phyloP scores from a whole-genome alignment of 2,329 filamentous ascomycete species.

The Penicillium polonicum region DNA sequence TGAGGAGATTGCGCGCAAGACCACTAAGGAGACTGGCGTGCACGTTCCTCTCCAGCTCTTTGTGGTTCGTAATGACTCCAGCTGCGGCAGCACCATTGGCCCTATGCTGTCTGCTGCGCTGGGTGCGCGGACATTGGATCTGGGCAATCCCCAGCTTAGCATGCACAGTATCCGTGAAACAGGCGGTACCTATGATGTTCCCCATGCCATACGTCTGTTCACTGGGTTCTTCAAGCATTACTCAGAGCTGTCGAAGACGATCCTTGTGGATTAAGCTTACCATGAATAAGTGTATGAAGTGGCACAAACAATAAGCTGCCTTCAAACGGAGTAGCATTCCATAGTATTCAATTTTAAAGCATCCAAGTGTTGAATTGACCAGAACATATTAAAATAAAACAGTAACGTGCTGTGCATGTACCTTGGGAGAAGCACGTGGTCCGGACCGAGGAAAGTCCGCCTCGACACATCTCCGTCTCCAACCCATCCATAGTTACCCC shows the following conservation, averaged over 20 bases:
- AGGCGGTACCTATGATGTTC: constrained; percentile 82
- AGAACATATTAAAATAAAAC: background rate
- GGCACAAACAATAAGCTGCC: background rate
- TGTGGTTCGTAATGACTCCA: constrained; percentile 91
- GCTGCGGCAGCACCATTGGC: constrained; percentile 93
- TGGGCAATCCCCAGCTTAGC: constrained; percentile 89
- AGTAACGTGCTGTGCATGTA: background rate
- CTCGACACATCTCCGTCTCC: background rate
- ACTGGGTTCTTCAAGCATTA: constrained; percentile 83
- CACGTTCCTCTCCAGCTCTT: constrained; percentile 91
- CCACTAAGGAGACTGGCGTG: constrained; percentile 53
- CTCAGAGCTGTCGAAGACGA: constrained; percentile 75
- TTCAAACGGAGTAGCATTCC: background rate
- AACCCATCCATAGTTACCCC: background rate
- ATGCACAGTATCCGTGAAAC: constrained; percentile 98
- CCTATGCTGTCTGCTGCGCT: constrained; percentile 90
- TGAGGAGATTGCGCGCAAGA: constrained; percentile 75
- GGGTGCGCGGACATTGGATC: constrained; percentile 82
- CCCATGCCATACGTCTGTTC: constrained; percentile 81
- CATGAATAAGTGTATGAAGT: background rate
- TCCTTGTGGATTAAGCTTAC: constrained; percentile 68
- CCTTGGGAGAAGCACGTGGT: constrained; percentile 17
- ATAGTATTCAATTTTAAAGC: background rate
- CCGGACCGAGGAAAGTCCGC: constrained; percentile 23
- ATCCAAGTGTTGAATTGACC: background rate